Conservation (phyloP, 768 basidiomycete genomes). For the Macrolepiota albuminosa region DNA sequence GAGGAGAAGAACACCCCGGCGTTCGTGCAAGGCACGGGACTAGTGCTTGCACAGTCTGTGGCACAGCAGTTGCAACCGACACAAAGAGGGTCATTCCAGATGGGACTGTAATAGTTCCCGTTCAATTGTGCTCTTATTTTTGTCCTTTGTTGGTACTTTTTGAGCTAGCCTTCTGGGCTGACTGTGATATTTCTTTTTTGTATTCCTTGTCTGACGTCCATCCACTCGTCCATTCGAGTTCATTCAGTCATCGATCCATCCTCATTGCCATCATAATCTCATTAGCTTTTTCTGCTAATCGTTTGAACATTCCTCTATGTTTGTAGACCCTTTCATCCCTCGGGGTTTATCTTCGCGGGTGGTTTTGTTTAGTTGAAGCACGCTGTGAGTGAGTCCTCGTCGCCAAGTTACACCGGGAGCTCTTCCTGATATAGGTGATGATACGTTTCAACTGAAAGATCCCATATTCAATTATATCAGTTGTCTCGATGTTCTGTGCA, state of each 20-base stretch:
- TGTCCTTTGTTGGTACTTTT: conserved; percentile 10
- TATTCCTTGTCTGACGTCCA: conserved; percentile 3
- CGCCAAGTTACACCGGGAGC: no score
- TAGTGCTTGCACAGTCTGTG: conserved; percentile 34
- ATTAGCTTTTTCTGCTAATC: not conserved
- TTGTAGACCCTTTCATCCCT: not conserved
- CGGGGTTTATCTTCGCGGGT: not conserved
- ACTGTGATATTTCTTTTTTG: conserved; percentile 14
- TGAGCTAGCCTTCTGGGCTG: conserved; percentile 4
- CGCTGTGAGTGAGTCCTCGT: no score
- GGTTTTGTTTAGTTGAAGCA: no score
- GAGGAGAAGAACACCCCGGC: conserved; percentile 69
- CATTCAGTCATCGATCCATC: conserved; percentile 2
- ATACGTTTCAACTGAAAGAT: no score
- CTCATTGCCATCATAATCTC: not conserved
- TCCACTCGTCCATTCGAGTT: not conserved
- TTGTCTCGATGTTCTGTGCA: no score
- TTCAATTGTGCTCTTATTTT: conserved; percentile 15
- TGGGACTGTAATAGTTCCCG: conserved; percentile 47
- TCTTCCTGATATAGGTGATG: no score
- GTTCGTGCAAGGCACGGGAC: conserved; percentile 48
- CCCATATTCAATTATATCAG: no score
- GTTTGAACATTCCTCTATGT: not conserved
- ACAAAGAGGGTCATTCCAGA: conserved; percentile 43
- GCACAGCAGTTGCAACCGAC: conserved; percentile 30